Evolutionary conservation across 495 filamentous ascomycete genomes (phyloP).

Genomic region (Xylaria acuta): DNA sequence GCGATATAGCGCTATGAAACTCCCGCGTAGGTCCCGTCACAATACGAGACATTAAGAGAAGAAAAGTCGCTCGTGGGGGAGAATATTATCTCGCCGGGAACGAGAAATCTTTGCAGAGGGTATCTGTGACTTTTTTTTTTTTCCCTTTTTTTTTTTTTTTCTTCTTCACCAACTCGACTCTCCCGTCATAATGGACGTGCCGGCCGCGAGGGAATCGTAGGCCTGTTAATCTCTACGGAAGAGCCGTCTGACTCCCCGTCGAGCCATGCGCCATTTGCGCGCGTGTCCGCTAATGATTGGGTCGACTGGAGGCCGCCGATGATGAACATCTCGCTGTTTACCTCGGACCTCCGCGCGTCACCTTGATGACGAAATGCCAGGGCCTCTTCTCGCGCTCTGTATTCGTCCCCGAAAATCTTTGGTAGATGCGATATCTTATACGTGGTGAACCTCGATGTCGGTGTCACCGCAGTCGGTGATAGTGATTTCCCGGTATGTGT

Average conservation of each 20-base stretch:
- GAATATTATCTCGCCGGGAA: background rate
- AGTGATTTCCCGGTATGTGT: conserved; percentile 19
- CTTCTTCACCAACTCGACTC: background rate
- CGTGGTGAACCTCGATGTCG: conserved; percentile 25
- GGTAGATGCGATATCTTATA: conserved; percentile 34
- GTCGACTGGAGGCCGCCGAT: conserved; percentile 32
- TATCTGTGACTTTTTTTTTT: background rate
- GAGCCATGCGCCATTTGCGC: conserved; percentile 33
- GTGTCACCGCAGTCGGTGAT: conserved; percentile 27
- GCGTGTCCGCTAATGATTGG: conserved; percentile 10
- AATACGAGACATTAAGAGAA: background rate
- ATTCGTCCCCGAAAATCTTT: conserved; percentile 33
- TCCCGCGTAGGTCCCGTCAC: background rate
- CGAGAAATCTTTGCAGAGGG: background rate
- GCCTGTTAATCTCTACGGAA: conserved; percentile 4
- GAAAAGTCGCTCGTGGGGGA: background rate
- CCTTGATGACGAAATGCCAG: background rate
- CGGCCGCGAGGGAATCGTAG: background rate
- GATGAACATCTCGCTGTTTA: conserved; percentile 36
- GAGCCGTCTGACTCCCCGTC: conserved; percentile 29
- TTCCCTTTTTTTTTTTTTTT: background rate
- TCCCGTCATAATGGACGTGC: background rate
- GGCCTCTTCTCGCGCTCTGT: conserved; percentile 20
- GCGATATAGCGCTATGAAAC: background rate
- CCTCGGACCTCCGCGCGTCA: conserved; percentile 21